These are phyloP conservation scores for Lasiosphaeria miniovina DNA, from an alignment of 495 filamentous ascomycete species.

Conservation along the genomic window DNA sequence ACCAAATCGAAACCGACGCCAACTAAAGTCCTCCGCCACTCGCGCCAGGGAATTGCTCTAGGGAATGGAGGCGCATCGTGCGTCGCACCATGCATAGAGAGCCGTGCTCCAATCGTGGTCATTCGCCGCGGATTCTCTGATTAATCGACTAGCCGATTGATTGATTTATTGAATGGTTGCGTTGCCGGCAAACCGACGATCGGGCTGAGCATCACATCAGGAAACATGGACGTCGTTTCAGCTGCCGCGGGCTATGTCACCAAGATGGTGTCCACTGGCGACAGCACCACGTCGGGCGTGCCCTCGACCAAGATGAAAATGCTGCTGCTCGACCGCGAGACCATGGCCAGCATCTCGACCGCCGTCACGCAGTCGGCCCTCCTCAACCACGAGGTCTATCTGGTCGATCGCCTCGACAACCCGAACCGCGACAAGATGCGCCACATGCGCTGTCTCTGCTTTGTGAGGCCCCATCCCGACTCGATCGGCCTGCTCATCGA, in stretches of 20 bases:
- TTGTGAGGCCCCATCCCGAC: constrained; percentile 84
- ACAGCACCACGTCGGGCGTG: constrained; percentile 57
- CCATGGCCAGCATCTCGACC: constrained; percentile 87
- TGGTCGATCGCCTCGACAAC: constrained; percentile 94
- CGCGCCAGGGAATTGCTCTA: too few species aligned
- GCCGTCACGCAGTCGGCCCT: constrained; percentile 93
- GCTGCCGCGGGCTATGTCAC: constrained; percentile 93
- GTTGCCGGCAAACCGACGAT: too few species aligned
- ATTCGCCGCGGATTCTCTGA: too few species aligned
- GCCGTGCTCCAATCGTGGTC: too few species aligned
- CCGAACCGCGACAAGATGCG: constrained; percentile 93
- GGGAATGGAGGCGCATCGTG: too few species aligned
- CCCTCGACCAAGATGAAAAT: constrained; percentile 98
- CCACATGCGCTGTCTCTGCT: constrained; percentile 89
- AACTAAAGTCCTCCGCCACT: too few species aligned
- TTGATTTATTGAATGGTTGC: too few species aligned
- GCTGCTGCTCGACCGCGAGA: constrained; percentile 89
- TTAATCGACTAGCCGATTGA: too few species aligned
- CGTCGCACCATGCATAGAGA: too few species aligned
- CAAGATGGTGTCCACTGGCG: constrained; percentile 92
- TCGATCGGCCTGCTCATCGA: constrained; percentile 93
- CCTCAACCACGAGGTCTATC: constrained; percentile 96
- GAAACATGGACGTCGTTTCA: constrained; percentile 83
- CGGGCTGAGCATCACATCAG: too few species aligned
- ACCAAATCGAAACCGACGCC: too few species aligned